phyloP scores from a whole-genome alignment of 75 land plant genomes.

The Azolla pinnata region DNA sequence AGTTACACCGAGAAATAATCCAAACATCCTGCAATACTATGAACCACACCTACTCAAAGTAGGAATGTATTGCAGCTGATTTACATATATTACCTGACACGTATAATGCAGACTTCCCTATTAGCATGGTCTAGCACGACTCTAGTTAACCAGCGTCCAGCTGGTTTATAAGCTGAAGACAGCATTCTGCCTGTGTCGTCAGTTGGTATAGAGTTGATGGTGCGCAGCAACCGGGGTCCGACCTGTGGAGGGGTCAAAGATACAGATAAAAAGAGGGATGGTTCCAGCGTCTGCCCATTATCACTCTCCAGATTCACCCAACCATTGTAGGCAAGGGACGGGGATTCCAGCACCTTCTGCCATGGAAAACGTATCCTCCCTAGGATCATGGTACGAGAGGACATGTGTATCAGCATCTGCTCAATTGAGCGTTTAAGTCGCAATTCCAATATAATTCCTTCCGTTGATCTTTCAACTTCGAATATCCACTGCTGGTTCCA shows the following conservation, averaged over 20 bases:
- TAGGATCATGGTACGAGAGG: neutral
- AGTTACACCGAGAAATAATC: no score
- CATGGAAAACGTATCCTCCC: neutral
- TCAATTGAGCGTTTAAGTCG: neutral
- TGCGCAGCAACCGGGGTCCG: neutral
- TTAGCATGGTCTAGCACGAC: conserved; percentile 11
- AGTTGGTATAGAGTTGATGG: conserved; percentile 7
- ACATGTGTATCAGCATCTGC: neutral
- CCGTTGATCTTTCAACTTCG: neutral
- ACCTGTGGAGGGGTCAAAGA: conserved; percentile 9
- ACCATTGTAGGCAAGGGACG: conserved; percentile 1
- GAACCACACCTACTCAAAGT: no score
- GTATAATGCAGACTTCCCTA: conserved; percentile 1
- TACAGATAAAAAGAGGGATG: conserved; percentile 2
- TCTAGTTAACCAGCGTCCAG: conserved; percentile 8
- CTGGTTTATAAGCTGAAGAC: neutral
- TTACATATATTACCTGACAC: no score
- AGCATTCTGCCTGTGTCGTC: conserved; percentile 10
- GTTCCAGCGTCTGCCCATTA: conserved; percentile 2
- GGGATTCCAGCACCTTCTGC: neutral
- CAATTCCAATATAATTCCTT: neutral
- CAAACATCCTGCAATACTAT: no score
- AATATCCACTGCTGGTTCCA: neutral
- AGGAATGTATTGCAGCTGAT: no score
- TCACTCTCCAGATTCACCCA: neutral